These are phyloP conservation scores for Kuraishia ogatae DNA, from an alignment of 805 yeast genomes.

Conservation along the genomic window DNA sequence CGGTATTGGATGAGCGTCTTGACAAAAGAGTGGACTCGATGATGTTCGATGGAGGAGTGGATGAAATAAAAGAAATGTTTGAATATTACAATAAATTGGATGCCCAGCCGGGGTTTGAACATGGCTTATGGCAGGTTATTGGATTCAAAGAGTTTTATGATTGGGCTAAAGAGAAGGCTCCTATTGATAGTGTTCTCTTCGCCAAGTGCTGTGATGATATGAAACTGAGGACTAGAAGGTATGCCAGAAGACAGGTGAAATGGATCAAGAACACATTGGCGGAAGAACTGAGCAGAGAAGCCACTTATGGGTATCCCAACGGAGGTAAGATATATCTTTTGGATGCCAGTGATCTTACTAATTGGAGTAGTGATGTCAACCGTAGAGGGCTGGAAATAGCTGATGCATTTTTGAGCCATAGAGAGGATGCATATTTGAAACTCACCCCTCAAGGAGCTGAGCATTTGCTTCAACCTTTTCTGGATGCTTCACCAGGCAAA, in stretches of 20 bases:
- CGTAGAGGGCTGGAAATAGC: slow-evolving; percentile 47
- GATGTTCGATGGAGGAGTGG: slow-evolving; percentile 61
- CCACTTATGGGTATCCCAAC: slow-evolving; percentile 33
- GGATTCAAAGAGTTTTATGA: slow-evolving; percentile 89
- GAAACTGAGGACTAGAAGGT: slow-evolving; percentile 79
- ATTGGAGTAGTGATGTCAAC: slow-evolving; percentile 54
- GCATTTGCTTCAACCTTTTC: neutral
- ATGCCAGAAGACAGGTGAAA: slow-evolving; percentile 81
- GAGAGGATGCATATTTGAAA: slow-evolving; percentile 3
- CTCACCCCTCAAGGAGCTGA: slow-evolving; percentile 4
- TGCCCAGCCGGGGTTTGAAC: slow-evolving; percentile 42
- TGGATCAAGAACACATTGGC: slow-evolving; percentile 77
- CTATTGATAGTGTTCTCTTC: slow-evolving; percentile 15
- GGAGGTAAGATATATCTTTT: slow-evolving; percentile 62
- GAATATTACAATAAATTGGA: slow-evolving; percentile 26
- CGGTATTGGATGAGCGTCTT: slow-evolving; percentile 48
- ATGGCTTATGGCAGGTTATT: slow-evolving; percentile 90
- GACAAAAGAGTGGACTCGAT: slow-evolving; percentile 79
- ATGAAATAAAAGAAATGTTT: slow-evolving; percentile 60
- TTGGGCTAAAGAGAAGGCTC: slow-evolving; percentile 15
- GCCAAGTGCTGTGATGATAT: slow-evolving; percentile 54
- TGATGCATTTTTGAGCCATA: slow-evolving; percentile 13
- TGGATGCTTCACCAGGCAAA: neutral
- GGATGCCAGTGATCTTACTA: slow-evolving; percentile 63
- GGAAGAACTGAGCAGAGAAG: slow-evolving; percentile 46